phyloP scores from a whole-genome alignment of 2,329 filamentous ascomycete genomes.

The Dothidotthia symphoricarpi region DNA sequence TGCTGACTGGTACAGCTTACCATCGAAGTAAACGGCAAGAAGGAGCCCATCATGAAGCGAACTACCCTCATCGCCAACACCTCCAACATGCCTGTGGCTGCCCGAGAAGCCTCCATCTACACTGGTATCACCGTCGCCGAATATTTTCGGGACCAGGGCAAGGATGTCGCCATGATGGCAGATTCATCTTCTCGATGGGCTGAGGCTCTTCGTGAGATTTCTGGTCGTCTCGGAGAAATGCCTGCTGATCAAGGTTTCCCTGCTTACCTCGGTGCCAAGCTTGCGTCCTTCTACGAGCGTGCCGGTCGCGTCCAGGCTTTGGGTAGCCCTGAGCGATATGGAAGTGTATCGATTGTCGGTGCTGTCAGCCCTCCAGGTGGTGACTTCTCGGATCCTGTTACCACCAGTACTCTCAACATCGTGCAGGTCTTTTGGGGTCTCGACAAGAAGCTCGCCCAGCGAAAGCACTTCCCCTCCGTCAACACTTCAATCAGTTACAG shows the following conservation, averaged over 20 bases:
- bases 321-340: constrained; percentile 82
- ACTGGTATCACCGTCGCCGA: constrained; percentile 93
- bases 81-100: constrained; percentile 99
- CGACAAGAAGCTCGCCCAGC: constrained; percentile 98
- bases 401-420: constrained; percentile 87
- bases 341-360: constrained; percentile 95
- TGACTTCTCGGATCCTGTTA: constrained; percentile 99
- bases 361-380: constrained; percentile 96
- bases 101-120: constrained; percentile 97
- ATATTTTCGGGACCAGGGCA: constrained; percentile 96
- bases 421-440: constrained; percentile 99
- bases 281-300: constrained; percentile 99
- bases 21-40: constrained; percentile 89
- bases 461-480: constrained; percentile 98
- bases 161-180: constrained; percentile 99
- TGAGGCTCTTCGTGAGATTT: constrained; percentile 97
- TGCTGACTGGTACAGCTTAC: constrained; percentile 59
- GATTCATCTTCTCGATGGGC: constrained; percentile 98
- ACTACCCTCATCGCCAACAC: constrained; percentile 98
- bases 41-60: constrained; percentile 99
- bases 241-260: constrained; percentile 99
- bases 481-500: constrained; percentile 94
- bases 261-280: constrained; percentile 91
- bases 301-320: constrained; percentile 83
- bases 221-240: constrained; percentile 98